Percentiles rank a stretch among this genome's conserved stretches.
Evolutionary conservation across 306 rosid species (phyloP).

Genomic region (Prunus fruticosa): DNA sequence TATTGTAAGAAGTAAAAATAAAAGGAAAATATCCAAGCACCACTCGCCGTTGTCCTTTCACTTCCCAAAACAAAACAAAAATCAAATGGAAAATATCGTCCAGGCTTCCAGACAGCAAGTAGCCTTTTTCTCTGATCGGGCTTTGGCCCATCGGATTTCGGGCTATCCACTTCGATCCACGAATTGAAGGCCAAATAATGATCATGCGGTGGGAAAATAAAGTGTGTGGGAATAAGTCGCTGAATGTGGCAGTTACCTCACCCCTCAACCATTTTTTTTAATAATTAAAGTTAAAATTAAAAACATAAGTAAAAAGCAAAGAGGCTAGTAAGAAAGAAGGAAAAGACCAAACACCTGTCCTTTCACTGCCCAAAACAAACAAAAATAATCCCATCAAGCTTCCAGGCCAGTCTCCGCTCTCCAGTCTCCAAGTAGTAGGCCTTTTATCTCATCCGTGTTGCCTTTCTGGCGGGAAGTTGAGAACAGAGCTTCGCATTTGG

Average conservation of each 20-base stretch:
- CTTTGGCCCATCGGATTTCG: too few species aligned
- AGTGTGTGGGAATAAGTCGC: accelerated
- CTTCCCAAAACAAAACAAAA: not conserved
- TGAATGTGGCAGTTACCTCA: too few species aligned
- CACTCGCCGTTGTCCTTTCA: not conserved
- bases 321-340: too few species aligned
- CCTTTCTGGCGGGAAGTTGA: conserved; percentile 21
- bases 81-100: not conserved
- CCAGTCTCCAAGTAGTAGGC: not conserved
- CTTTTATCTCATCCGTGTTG: not conserved
- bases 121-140: not conserved
- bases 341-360: not conserved
- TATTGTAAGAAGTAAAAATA: too few species aligned
- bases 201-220: accelerated
- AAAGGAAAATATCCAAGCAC: too few species aligned
- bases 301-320: too few species aligned
- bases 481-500: conserved; percentile 2
- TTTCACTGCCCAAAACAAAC: not conserved
- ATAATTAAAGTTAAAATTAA: too few species aligned
- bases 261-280: too few species aligned
- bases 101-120: not conserved
- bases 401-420: not conserved
- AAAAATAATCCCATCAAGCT: too few species aligned
- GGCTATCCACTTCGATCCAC: too few species aligned
- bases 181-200: too few species aligned